These are phyloP conservation scores for Mycocalia duriaeana DNA, from an alignment of 1,284 basidiomycete genomes.

Conservation along the genomic window DNA sequence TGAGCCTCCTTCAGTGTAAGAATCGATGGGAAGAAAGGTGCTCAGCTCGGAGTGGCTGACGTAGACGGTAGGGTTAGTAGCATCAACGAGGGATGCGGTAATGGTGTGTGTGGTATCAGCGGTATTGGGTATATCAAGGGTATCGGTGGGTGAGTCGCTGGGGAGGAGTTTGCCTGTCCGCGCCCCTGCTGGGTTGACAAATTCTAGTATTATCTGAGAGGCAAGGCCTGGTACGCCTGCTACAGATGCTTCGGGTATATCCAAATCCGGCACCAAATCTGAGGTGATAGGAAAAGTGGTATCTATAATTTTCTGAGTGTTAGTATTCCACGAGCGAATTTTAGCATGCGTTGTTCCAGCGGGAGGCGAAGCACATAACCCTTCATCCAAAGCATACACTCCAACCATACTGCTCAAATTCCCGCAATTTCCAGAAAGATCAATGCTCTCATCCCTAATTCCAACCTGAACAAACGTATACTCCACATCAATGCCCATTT, in stretches of 20 bases:
- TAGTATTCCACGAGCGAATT: constrained; percentile 60
- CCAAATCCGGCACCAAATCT: constrained; percentile 36
- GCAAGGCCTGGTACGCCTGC: constrained; percentile 66
- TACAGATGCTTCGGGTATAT: constrained; percentile 45
- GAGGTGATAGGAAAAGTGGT: constrained; percentile 55
- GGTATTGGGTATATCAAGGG: constrained; percentile 28
- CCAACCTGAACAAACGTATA: constrained; percentile 64
- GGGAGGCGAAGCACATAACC: constrained; percentile 36
- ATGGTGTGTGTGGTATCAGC: constrained; percentile 18
- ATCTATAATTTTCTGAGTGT: constrained; percentile 62
- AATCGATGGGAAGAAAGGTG: constrained; percentile 29
- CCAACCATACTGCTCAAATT: constrained; percentile 67
- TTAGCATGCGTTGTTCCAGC: constrained; percentile 27
- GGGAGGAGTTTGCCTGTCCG: constrained; percentile 69
- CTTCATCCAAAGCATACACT: constrained; percentile 60
- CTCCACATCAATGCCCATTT: constrained; percentile 47
- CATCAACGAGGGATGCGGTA: constrained; percentile 58
- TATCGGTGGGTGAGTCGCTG: constrained; percentile 46
- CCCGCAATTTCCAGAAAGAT: constrained; percentile 67
- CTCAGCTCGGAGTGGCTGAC: constrained; percentile 42
- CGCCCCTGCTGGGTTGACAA: constrained; percentile 61
- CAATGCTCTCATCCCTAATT: constrained; percentile 52
- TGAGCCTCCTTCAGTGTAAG: constrained; percentile 24
- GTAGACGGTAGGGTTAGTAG: constrained; percentile 72
- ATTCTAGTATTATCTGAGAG: constrained; percentile 63